phyloP scores from a whole-genome alignment of 768 basidiomycete genomes.

The Rhodosporidiobolus sp. region DNA sequence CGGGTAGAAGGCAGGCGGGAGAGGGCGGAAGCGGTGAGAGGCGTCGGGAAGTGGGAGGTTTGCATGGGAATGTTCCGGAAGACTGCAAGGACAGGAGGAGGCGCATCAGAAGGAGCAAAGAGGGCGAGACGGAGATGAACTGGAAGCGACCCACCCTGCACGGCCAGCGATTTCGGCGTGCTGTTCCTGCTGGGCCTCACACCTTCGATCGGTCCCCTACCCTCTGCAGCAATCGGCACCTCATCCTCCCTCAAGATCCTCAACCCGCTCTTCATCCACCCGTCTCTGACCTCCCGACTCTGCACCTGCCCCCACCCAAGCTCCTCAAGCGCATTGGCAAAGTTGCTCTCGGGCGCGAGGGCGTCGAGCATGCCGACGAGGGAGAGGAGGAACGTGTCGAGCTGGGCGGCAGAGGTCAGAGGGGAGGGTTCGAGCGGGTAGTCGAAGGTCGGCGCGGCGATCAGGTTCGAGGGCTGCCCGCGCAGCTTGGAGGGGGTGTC shows the following conservation, averaged over 20 bases:
- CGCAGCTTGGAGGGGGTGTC: constrained; percentile 35
- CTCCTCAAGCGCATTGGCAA: constrained; percentile 3
- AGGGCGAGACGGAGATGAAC: background rate
- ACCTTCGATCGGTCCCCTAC: constrained; percentile 1
- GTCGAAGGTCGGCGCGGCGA: constrained; percentile 30
- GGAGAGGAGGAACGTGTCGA: constrained; percentile 34
- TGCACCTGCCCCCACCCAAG: constrained; percentile 5
- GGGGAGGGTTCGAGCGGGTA: constrained; percentile 20
- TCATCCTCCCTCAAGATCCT: background rate
- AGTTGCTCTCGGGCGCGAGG: constrained; percentile 21
- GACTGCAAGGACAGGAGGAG: background rate
- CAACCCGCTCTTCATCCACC: background rate
- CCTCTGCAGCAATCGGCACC: constrained; percentile 14
- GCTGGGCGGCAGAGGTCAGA: background rate
- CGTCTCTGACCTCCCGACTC: too few relatives aligned
- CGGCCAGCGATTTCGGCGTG: background rate
- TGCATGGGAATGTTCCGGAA: too few relatives aligned
- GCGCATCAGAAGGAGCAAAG: too few relatives aligned
- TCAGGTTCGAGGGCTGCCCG: constrained; percentile 27
- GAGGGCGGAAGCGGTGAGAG: constrained; percentile 1
- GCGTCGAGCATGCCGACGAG: constrained; percentile 25
- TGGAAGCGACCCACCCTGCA: background rate
- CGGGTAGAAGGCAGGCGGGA: background rate
- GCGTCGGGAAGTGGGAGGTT: background rate
- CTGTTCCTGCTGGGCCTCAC: background rate